A percentile compares a stretch with the other conserved stretches of the same genome.
These are phyloP conservation scores for Dioszegia aurantiaca DNA, from an alignment of 768 basidiomycete genomes.

Conservation along the genomic window DNA sequence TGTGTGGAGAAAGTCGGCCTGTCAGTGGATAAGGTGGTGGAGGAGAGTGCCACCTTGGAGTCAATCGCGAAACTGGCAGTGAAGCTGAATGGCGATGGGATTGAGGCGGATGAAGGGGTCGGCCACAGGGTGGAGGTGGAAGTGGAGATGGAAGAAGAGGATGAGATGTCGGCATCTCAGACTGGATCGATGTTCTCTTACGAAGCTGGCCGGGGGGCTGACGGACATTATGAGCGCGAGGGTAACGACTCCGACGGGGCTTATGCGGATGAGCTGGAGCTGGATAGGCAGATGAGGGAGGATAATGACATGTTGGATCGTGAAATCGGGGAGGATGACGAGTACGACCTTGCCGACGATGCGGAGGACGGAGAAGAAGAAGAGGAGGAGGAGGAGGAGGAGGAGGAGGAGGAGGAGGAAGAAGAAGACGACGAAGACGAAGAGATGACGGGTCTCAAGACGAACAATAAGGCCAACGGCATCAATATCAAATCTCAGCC, in stretches of 20 bases:
- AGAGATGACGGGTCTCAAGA: neutral
- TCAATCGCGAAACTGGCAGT: neutral
- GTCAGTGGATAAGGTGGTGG: neutral
- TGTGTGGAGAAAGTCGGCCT: neutral
- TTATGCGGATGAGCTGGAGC: neutral
- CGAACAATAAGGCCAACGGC: too few species aligned
- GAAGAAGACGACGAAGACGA: neutral
- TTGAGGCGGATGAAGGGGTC: neutral
- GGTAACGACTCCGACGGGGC: neutral
- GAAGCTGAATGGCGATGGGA: neutral
- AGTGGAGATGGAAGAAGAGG: too few species aligned
- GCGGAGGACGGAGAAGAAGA: neutral
- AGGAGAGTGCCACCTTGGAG: neutral
- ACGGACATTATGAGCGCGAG: constrained; percentile 10
- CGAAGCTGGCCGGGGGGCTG: neutral
- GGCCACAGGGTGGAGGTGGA: too few species aligned
- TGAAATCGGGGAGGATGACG: too few species aligned
- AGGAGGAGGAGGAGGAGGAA: neutral
- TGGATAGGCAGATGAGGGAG: too few species aligned
- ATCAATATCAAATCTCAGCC: neutral
- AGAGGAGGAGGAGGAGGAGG: neutral
- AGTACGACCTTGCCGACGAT: too few species aligned
- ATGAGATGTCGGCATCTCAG: neutral
- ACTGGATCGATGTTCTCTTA: neutral
- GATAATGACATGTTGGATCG: too few species aligned